These are phyloP conservation scores for Tylopilus sp. DNA, from an alignment of 768 basidiomycete genomes.

Conservation along the genomic window DNA sequence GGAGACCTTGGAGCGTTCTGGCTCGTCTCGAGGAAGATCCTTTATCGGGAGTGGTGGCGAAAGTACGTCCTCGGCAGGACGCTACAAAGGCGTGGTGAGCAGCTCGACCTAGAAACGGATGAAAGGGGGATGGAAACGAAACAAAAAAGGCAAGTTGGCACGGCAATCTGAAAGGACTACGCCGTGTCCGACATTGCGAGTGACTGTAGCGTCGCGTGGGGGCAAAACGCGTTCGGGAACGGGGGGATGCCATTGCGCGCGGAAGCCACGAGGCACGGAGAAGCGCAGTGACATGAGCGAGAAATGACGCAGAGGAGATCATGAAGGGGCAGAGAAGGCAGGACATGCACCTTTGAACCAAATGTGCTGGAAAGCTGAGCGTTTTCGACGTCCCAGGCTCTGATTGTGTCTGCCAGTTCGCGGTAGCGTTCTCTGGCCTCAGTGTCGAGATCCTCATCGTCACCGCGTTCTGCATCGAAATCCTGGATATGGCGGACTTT, in stretches of 20 bases:
- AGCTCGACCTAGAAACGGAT: neutral
- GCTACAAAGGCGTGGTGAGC: conserved; percentile 30
- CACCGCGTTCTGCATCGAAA: conserved; percentile 57
- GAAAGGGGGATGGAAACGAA: neutral
- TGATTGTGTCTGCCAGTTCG: conserved; percentile 72
- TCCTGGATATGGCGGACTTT: conserved; percentile 81
- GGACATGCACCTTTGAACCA: conserved; percentile 53
- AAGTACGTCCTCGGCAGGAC: conserved; percentile 42
- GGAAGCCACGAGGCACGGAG: conserved; percentile 17
- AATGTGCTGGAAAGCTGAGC: conserved; percentile 69
- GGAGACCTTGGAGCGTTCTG: conserved; percentile 53
- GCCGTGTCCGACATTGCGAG: neutral
- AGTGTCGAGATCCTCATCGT: conserved; percentile 59
- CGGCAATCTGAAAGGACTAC: neutral
- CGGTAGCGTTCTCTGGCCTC: conserved; percentile 72
- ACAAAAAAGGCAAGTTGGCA: neutral
- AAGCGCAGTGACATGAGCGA: conserved; percentile 7
- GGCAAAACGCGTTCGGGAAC: neutral
- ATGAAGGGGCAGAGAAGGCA: neutral
- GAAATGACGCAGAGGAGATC: conserved; percentile 2
- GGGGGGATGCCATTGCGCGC: conserved; percentile 1
- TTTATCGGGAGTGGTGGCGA: conserved; percentile 44
- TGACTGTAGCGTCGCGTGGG: neutral
- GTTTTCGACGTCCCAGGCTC: conserved; percentile 78
- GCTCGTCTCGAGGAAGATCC: conserved; percentile 60